Evolutionary conservation across 768 basidiomycete species (phyloP), one percentile per base, ranked within the genome.

Genomic region (Xerocomellus amylosporus): DNA sequence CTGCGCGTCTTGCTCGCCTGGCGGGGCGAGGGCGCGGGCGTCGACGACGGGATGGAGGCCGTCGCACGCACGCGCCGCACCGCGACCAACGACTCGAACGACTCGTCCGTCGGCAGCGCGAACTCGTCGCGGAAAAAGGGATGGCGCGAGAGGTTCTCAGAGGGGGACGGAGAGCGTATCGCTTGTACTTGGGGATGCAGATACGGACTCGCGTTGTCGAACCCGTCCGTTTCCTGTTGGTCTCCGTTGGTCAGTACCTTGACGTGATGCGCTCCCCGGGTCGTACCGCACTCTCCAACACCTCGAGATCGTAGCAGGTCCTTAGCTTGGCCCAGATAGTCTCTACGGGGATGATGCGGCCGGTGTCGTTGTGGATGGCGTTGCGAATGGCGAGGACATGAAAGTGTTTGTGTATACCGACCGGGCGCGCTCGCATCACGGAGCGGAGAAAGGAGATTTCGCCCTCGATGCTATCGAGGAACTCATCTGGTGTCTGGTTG

Each of bases 361-460:
- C 84, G 1, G 88, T 90, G 62, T 90, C 87, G 65, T 82, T 82
- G 63, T 79, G 73, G 56, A 94, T 90, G 43, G 80, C 75, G 61
- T 81, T 85, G 53, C 85, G 84, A 46, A 94, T 86, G 54, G 83
- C 79, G 52, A 94, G 75, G 67, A 88, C 75, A 65, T 93, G 88
- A 72, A 93, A 92, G 73, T 90, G 82, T 28, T 84, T 84, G 70
- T 93, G 87, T 31, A 87, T 83, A 41, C 92, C 92, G 50, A 93
- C 82, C 0, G 92, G 92, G 51, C 92, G 79, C 17, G 89, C 81
- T 42, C 84, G 84, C 80, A 88, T 89, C 49, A 92, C 75, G 8
- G 88, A 87, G 46, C 87, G 82, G 67, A 93, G 93, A 72, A 94
- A 88, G 9, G 88, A 79, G 44, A 92, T 89, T 70, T 94, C 92